Conservation (phyloP, 805 yeast species). For the Lipomyces oligophaga region DNA sequence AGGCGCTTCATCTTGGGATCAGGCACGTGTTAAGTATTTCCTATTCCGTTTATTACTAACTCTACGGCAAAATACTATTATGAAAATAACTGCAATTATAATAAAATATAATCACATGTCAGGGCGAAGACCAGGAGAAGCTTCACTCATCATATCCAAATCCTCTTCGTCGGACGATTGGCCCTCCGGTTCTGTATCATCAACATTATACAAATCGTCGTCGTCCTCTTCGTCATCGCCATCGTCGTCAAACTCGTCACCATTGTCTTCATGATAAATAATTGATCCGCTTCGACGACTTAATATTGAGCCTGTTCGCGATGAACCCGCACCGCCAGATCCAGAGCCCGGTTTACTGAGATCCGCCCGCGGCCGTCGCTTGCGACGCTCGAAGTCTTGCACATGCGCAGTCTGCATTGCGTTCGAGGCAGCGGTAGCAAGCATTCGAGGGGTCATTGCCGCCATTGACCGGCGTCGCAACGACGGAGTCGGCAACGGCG, state of each 20-base stretch:
- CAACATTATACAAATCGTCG: conserved; percentile 13
- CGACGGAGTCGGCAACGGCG: conserved; percentile 2
- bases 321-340: neutral
- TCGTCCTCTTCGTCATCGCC: conserved; percentile 22
- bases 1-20: too few relatives aligned
- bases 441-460: conserved; percentile 24
- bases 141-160: too few relatives aligned
- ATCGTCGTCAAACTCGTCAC: conserved; percentile 9
- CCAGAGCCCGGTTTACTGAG: neutral
- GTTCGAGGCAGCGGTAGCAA: conserved; percentile 22
- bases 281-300: conserved; percentile 6
- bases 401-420: conserved; percentile 61
- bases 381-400: conserved; percentile 71
- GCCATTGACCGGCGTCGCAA: conserved; percentile 13
- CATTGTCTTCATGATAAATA: conserved; percentile 11
- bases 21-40: too few relatives aligned
- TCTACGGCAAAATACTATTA: too few relatives aligned
- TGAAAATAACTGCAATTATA: too few relatives aligned
- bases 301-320: neutral
- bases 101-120: too few relatives aligned
- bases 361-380: conserved; percentile 35
- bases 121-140: too few relatives aligned
- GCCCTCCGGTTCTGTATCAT: conserved; percentile 4
- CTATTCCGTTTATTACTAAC: too few relatives aligned
- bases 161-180: conserved; percentile 15